Evolutionary conservation across 2,329 filamentous ascomycete species (phyloP).

Genomic region (Scedosporium minutisporum): DNA sequence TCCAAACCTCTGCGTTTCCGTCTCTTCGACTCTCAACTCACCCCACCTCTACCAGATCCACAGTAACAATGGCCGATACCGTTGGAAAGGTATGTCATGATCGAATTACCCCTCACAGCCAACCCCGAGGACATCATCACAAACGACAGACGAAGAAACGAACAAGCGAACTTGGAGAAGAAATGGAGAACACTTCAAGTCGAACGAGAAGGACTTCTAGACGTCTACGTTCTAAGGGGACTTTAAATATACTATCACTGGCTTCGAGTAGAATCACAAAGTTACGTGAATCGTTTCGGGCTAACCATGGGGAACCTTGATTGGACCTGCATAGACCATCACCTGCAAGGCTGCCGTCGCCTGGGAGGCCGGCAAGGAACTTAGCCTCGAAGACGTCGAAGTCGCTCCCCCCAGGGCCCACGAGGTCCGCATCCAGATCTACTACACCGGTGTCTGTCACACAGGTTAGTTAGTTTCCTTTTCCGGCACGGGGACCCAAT

Average conservation of each 20-base stretch:
- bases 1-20: not conserved
- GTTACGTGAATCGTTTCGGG: not conserved
- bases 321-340: slow-evolving; percentile 55
- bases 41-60: not conserved
- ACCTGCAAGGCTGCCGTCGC: slow-evolving; percentile 96
- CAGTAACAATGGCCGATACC: slow-evolving; percentile 10
- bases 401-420: slow-evolving; percentile 80
- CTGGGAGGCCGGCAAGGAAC: slow-evolving; percentile 89
- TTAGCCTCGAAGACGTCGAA: slow-evolving; percentile 85
- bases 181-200: not conserved
- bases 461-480: slow-evolving; percentile 51
- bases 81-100: slow-evolving; percentile 7
- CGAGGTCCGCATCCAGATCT: slow-evolving; percentile 93
- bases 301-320: not conserved
- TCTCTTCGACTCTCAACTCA: not conserved
- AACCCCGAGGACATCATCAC: not conserved
- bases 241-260: too few relatives aligned
- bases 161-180: not conserved
- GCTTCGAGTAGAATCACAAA: too few relatives aligned
- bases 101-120: not conserved
- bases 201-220: too few relatives aligned
- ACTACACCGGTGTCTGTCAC: slow-evolving; percentile 98
- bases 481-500: not conserved
- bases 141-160: not conserved
- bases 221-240: too few relatives aligned